Base-by-base conservation (phyloP, 805 yeast species). In the Barnettozyma californica region DNA sequence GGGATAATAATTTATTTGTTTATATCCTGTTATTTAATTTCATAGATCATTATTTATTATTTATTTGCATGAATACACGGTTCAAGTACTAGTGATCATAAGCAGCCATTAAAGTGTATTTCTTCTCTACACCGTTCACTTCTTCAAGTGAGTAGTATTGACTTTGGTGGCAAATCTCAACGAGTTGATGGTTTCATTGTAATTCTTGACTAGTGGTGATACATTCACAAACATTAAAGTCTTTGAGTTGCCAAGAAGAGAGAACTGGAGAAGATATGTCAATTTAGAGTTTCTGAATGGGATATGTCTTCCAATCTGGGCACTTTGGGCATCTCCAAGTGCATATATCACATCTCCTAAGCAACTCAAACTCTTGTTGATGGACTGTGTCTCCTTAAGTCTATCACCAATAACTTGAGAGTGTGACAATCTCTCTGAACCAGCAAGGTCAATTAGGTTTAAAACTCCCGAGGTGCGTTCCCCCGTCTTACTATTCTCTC, bases 261-360 rank as follows among this genome's bases (percentile, higher is more conserved):
- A 89, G 60, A 87, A 81, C 59, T 90, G 94, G 50, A 92, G 70
- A 13, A 91, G 69, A 61, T 87, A 87, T 0, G 99, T 92, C 60
- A 92, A 76, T 63, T 94, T 94, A 9, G 97, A 89, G 66, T 94
- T 97, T 61, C 99, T 73, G 68, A 89, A 94, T 0, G 99, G 99
- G 18, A 94, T 78, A 64, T 94, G 98, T 41, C 67, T 64, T 16
- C 51, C 42, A 41, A 55, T 45, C 20, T 48, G 52, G 1, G 53
- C 38, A 76, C 61, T 45, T 19, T 48, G 52, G 1, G 53, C 38
- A 76, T 62, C 92, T 1, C 81, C 80, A 36, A 89, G 70, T 0
- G 92, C 81, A 55, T 77, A 74, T 9, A 92, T 91, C 2, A 92
- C 99, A 66, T 90, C 96, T 2, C 97, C 96, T 16, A 92, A 71